Evolutionary conservation across 1,139 yeast species (phyloP).

Genomic region (Maudiozyma humilis): DNA sequence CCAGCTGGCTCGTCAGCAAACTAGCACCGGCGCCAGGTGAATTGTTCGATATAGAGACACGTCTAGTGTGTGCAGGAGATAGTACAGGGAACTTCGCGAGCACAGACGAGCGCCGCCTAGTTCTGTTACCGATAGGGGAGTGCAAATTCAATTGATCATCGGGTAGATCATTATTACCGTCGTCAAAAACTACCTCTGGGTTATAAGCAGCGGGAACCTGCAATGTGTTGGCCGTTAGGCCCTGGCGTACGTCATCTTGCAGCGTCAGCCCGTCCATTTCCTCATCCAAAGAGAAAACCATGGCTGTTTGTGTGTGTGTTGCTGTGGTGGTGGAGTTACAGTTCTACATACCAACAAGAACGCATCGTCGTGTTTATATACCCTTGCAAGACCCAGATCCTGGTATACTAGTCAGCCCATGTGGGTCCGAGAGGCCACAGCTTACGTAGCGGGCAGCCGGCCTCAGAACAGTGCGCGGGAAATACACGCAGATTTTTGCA

Average conservation of each 20-base stretch:
- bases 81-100: constrained; percentile 25
- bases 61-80: constrained; percentile 26
- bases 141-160: not conserved
- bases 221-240: too few relatives aligned
- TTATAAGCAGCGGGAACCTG: too few relatives aligned
- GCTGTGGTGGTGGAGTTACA: too few relatives aligned
- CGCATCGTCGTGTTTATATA: too few relatives aligned
- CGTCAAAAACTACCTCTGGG: too few relatives aligned
- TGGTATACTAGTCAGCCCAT: too few relatives aligned
- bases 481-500: too few relatives aligned
- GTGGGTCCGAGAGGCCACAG: too few relatives aligned
- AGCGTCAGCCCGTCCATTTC: constrained; percentile 5
- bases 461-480: too few relatives aligned
- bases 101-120: constrained; percentile 28
- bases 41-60: constrained; percentile 19
- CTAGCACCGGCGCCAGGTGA: constrained; percentile 1
- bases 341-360: too few relatives aligned
- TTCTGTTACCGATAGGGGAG: not conserved
- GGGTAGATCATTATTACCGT: not conserved
- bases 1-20: not conserved
- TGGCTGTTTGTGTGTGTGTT: not conserved
- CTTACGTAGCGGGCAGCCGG: too few relatives aligned
- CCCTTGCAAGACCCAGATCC: too few relatives aligned
- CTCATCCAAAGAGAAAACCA: constrained; percentile 9
- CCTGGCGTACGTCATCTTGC: constrained; percentile 1